Percentiles rank a stretch among this genome's conserved stretches.
Evolutionary conservation across 768 basidiomycete species (phyloP).

Genomic region (Pilatotrama ljubarskyi): DNA sequence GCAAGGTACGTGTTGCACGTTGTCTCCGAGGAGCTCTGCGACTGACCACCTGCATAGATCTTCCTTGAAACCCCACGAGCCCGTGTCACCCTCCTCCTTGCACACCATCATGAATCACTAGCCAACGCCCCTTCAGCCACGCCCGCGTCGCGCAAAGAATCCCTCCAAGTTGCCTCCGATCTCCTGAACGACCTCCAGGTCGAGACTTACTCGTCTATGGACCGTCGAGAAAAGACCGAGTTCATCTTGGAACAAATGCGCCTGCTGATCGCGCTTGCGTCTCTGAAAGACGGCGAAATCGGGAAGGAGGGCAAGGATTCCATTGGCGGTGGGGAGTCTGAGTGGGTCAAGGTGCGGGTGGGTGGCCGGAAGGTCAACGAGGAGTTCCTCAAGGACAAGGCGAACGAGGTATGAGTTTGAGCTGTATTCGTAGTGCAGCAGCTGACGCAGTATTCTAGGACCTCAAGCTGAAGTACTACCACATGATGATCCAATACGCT

Average conservation of each 20-base stretch:
- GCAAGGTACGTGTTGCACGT: slow-evolving; percentile 65
- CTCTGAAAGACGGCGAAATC: slow-evolving; percentile 69
- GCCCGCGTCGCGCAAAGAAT: slow-evolving; percentile 51
- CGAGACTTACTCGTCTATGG: slow-evolving; percentile 99
- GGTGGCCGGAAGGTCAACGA: slow-evolving; percentile 94
- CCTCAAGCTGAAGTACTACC: slow-evolving; percentile 93
- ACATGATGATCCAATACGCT: slow-evolving; percentile 94
- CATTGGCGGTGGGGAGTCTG: slow-evolving; percentile 73
- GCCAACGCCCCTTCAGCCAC: slow-evolving; percentile 45
- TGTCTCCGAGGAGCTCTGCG: not conserved
- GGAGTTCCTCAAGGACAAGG: slow-evolving; percentile 84
- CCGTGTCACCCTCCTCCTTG: slow-evolving; percentile 85
- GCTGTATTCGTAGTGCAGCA: not conserved
- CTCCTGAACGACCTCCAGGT: slow-evolving; percentile 94
- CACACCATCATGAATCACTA: slow-evolving; percentile 81
- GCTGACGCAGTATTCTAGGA: slow-evolving; percentile 50
- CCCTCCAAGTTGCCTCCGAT: slow-evolving; percentile 85
- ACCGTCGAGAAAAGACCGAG: slow-evolving; percentile 95
- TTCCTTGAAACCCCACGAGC: slow-evolving; percentile 97
- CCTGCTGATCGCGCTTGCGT: slow-evolving; percentile 74
- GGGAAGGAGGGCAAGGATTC: slow-evolving; percentile 56
- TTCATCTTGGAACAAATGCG: slow-evolving; percentile 99
- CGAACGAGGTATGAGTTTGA: slow-evolving; percentile 68
- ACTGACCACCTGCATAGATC: slow-evolving; percentile 52
- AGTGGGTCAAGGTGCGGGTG: slow-evolving; percentile 92